Percentiles rank a stretch among this genome's conserved stretches.
phyloP scores from a whole-genome alignment of 768 basidiomycete genomes.

The Lentinula raphanica region DNA sequence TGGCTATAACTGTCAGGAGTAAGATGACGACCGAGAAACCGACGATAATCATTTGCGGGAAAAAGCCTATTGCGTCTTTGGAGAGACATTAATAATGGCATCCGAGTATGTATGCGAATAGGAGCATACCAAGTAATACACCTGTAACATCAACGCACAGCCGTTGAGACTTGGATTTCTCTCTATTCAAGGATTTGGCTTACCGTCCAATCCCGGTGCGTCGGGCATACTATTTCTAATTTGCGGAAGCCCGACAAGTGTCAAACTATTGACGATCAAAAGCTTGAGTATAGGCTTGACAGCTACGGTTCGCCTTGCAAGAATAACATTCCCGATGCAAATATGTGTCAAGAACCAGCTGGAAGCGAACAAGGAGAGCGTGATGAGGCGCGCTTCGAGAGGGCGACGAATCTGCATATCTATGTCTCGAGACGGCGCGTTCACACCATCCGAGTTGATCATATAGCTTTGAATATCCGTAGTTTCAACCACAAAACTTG shows the following conservation, averaged over 20 bases:
- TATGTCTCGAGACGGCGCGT: slow-evolving; percentile 34
- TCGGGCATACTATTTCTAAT: slow-evolving; percentile 53
- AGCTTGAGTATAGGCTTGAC: slow-evolving; percentile 29
- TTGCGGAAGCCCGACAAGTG: slow-evolving; percentile 43
- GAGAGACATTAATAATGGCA: neutral
- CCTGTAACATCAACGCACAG: slow-evolving; percentile 27
- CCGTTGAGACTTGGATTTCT: neutral
- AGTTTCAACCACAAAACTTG: slow-evolving; percentile 41
- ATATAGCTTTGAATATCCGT: slow-evolving; percentile 34
- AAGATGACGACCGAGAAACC: slow-evolving; percentile 35
- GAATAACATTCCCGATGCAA: slow-evolving; percentile 38
- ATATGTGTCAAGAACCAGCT: slow-evolving; percentile 55
- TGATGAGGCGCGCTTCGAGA: slow-evolving; percentile 36
- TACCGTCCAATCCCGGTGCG: slow-evolving; percentile 45
- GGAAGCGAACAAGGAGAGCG: slow-evolving; percentile 40
- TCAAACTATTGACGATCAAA: slow-evolving; percentile 33
- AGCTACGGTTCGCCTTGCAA: slow-evolving; percentile 32
- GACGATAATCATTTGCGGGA: slow-evolving; percentile 53
- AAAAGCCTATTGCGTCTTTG: slow-evolving; percentile 52
- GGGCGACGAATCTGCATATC: slow-evolving; percentile 42
- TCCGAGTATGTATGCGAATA: neutral
- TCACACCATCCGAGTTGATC: slow-evolving; percentile 13
- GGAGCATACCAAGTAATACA: slow-evolving; percentile 39
- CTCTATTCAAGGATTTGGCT: slow-evolving; percentile 6
- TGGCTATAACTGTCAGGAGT: slow-evolving; percentile 36